Evolutionary conservation across 148 eudicot genomes (phyloP).

Genomic region (Camellia japonica): DNA sequence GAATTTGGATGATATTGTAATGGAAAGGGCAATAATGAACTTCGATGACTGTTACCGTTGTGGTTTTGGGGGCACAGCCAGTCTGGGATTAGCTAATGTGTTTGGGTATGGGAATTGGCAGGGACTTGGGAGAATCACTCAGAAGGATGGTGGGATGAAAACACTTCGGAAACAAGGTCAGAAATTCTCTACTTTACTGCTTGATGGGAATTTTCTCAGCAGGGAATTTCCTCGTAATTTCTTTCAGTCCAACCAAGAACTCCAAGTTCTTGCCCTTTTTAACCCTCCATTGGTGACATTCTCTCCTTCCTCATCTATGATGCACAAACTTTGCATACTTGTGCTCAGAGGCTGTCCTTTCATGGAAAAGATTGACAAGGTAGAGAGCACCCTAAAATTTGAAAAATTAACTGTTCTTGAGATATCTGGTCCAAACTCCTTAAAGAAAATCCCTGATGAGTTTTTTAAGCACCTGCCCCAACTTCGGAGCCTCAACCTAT

Average conservation of each 20-base stretch:
- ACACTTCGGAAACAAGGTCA: slow-evolving; percentile 11
- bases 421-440: slow-evolving; percentile 28
- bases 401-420: slow-evolving; percentile 21
- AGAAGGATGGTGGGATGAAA: slow-evolving; percentile 22
- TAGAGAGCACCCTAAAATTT: not conserved
- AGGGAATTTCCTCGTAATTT: slow-evolving; percentile 7
- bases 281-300: slow-evolving; percentile 21
- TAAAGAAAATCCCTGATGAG: not conserved
- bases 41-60: not conserved
- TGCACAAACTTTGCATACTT: slow-evolving; percentile 19
- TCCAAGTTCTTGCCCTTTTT: slow-evolving; percentile 24
- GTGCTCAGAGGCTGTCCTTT: slow-evolving; percentile 35
- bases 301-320: not conserved
- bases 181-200: slow-evolving; percentile 14
- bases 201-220: slow-evolving; percentile 25
- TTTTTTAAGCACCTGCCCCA: slow-evolving; percentile 15
- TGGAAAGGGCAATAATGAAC: not conserved
- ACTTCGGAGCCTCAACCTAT: slow-evolving; percentile 29
- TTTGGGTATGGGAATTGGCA: slow-evolving; percentile 7
- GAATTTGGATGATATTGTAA: slow-evolving; percentile 1
- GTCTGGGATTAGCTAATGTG: slow-evolving; percentile 33
- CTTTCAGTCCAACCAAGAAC: slow-evolving; percentile 1
- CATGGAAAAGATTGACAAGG: slow-evolving; percentile 2
- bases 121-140: slow-evolving; percentile 22
- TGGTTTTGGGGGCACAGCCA: slow-evolving; percentile 6